These are phyloP conservation scores for Trichomonas gallinae DNA, from an alignment of 208 protist genomes.

Conservation along the genomic window DNA sequence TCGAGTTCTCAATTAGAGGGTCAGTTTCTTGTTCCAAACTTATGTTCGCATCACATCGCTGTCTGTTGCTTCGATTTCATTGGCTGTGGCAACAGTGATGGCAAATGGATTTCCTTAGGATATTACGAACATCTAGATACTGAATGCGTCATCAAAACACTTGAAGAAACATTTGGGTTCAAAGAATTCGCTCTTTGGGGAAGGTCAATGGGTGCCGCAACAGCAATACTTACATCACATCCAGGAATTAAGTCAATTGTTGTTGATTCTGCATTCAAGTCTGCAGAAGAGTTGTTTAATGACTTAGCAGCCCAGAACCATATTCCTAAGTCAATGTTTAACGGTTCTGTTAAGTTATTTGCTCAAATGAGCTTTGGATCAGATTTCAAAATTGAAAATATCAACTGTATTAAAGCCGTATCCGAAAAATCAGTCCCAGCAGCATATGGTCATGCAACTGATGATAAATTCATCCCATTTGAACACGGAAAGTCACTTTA, in stretches of 20 bases:
- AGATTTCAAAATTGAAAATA: not conserved
- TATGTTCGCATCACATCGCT: not conserved
- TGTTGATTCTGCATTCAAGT: not conserved
- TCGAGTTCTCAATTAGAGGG: not conserved
- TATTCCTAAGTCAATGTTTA: not conserved
- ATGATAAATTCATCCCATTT: not conserved
- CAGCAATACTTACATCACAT: not conserved
- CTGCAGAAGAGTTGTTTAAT: not conserved
- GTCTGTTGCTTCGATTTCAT: not conserved
- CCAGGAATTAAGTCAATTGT: not conserved
- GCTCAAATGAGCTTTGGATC: not conserved
- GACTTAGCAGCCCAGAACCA: not conserved
- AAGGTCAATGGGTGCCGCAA: not conserved
- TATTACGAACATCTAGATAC: not conserved
- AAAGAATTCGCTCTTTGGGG: not conserved
- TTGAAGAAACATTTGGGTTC: not conserved
- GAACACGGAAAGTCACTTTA: not conserved
- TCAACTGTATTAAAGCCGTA: not conserved
- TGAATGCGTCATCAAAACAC: not conserved
- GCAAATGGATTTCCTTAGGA: not conserved
- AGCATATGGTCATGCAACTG: not conserved
- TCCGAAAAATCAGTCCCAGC: not conserved
- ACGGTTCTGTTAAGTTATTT: not conserved
- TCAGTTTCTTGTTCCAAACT: not conserved
- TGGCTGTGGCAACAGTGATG: not conserved